Evolutionary conservation across 2,329 filamentous ascomycete genomes (phyloP).

Genomic region (Talaromyces marneffei): DNA sequence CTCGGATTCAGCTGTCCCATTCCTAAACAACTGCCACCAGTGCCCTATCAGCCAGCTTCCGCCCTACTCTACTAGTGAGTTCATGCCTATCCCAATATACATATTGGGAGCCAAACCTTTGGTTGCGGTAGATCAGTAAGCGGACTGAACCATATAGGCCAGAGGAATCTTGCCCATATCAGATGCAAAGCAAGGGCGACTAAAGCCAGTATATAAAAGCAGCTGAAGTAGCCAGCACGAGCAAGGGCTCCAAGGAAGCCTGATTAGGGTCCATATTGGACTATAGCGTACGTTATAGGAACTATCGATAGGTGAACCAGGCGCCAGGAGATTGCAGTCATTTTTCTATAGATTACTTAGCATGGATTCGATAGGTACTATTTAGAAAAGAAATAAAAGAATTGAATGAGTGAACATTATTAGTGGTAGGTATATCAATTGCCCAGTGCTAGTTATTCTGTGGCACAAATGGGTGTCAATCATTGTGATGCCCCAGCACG

Average conservation of each 20-base stretch:
- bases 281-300: neutral
- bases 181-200: neutral
- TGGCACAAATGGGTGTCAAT: neutral
- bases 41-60: neutral
- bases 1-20: neutral
- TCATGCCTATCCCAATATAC: neutral
- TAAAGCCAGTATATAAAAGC: neutral
- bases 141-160: slow-evolving; percentile 3
- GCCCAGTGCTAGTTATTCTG: neutral
- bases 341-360: neutral
- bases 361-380: neutral
- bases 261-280: neutral
- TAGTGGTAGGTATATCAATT: neutral
- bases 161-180: slow-evolving; percentile 2
- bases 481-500: neutral
- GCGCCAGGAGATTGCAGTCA: neutral
- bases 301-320: neutral
- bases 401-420: neutral
- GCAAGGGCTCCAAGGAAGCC: neutral
- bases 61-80: neutral
- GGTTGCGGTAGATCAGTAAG: neutral
- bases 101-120: neutral
- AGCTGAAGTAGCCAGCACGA: neutral
- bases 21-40: slow-evolving; percentile 2
- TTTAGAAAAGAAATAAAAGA: neutral